Conservation (phyloP, 2,329 filamentous ascomycete species). For the Microthyrium microscopicum region DNA sequence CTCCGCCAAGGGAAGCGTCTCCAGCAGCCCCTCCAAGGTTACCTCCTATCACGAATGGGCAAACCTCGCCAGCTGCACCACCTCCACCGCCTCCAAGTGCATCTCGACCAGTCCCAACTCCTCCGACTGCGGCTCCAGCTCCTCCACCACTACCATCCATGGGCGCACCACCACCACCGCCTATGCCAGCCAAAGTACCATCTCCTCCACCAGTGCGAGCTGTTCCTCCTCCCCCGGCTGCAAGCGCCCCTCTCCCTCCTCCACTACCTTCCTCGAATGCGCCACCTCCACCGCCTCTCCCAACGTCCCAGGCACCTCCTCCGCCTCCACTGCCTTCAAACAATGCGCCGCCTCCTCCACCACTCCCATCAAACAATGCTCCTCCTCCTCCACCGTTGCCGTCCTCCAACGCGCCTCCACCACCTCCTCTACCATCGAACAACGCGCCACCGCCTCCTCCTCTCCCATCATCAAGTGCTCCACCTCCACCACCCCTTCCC, state of each 20-base stretch:
- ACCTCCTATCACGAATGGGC: too few species aligned
- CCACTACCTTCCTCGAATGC: slow-evolving; percentile 15
- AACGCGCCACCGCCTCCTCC: slow-evolving; percentile 30
- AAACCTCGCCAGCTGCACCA: slow-evolving; percentile 14
- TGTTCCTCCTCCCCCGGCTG: slow-evolving; percentile 16
- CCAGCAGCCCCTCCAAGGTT: slow-evolving; percentile 15
- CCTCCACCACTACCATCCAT: slow-evolving; percentile 5
- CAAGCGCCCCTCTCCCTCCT: slow-evolving; percentile 17
- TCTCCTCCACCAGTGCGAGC: slow-evolving; percentile 40
- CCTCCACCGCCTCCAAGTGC: slow-evolving; percentile 10
- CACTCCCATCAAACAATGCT: slow-evolving; percentile 16
- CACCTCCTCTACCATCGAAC: slow-evolving; percentile 12
- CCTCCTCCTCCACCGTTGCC: slow-evolving; percentile 24
- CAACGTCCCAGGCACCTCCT: slow-evolving; percentile 12
- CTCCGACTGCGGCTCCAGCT: slow-evolving; percentile 2
- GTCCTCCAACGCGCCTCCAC: slow-evolving; percentile 20
- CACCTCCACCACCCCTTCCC: slow-evolving; percentile 23
- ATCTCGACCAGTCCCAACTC: too few species aligned
- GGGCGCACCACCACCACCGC: slow-evolving; percentile 29
- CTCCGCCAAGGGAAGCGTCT: slow-evolving; percentile 24
- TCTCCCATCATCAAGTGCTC: slow-evolving; percentile 16
- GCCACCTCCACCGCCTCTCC: slow-evolving; percentile 14
- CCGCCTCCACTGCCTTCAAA: slow-evolving; percentile 16
- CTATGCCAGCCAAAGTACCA: slow-evolving; percentile 18
- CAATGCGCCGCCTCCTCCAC: slow-evolving; percentile 23